These are phyloP conservation scores for Pseudopithomyces chartarum DNA, from an alignment of 2,329 filamentous ascomycete species.

Conservation along the genomic window DNA sequence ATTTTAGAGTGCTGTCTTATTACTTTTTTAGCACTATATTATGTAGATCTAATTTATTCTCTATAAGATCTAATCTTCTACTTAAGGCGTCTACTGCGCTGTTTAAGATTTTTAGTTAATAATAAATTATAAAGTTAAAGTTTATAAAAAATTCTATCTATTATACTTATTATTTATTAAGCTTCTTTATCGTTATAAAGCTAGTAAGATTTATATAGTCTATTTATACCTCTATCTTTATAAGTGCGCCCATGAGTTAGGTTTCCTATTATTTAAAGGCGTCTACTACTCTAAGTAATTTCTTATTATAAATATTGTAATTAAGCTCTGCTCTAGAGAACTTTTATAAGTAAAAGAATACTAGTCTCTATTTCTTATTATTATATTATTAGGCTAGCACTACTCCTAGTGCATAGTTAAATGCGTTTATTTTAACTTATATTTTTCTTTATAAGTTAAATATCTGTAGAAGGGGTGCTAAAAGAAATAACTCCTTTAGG, in stretches of 20 bases:
- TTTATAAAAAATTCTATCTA: not conserved
- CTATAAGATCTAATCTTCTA: not conserved
- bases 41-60: not conserved
- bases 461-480: not conserved
- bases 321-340: constrained; percentile 1
- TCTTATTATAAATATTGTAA: constrained; percentile 22
- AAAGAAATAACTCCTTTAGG: too few relatives aligned
- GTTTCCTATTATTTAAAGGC: not conserved
- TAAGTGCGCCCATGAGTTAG: not conserved
- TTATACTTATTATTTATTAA: not conserved
- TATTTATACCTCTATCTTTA: not conserved
- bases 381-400: not conserved
- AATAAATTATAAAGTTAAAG: not conserved
- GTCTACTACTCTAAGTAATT: not conserved
- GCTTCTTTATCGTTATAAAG: not conserved
- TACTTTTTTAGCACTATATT: not conserved
- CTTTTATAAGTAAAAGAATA: constrained; percentile 27
- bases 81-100: not conserved
- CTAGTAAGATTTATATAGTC: not conserved
- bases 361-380: constrained; percentile 18
- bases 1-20: not conserved
- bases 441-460: not conserved
- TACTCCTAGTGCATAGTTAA: not conserved
- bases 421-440: constrained; percentile 2
- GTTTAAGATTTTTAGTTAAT: not conserved